Evolutionary conservation across 1,284 basidiomycete species (phyloP).

Genomic region (Ganoderma multipileum): DNA sequence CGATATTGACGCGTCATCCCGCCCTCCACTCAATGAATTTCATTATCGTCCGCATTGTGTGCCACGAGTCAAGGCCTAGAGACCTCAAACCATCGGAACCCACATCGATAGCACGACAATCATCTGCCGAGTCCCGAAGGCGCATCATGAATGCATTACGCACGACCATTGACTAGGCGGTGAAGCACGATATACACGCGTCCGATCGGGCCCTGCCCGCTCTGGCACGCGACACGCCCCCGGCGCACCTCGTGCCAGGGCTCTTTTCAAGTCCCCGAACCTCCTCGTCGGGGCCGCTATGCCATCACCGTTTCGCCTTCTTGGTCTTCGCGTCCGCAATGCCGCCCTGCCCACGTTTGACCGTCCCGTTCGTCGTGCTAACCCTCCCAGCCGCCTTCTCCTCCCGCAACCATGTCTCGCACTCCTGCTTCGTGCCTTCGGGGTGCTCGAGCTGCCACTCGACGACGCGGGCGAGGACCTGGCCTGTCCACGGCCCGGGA

Average conservation of each 20-base stretch:
- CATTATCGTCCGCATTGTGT: background rate
- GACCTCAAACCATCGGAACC: background rate
- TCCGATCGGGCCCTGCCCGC: background rate
- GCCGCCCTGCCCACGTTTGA: conserved; percentile 34
- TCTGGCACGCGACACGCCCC: background rate
- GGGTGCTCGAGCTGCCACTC: conserved; percentile 89
- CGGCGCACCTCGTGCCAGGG: background rate
- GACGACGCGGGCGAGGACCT: conserved; percentile 68
- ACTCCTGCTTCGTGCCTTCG: conserved; percentile 66
- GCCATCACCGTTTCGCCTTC: conserved; percentile 45
- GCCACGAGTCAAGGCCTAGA: background rate
- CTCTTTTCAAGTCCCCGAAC: background rate
- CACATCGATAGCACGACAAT: background rate
- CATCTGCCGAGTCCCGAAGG: background rate
- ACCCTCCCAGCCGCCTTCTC: conserved; percentile 56
- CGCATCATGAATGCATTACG: background rate
- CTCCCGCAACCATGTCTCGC: conserved; percentile 69
- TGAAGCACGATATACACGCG: background rate
- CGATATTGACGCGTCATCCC: background rate
- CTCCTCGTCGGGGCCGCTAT: background rate
- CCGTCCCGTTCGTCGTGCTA: conserved; percentile 31
- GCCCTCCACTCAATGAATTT: background rate
- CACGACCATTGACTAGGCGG: background rate
- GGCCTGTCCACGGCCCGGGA: conserved; percentile 75
- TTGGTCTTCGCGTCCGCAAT: conserved; percentile 47